Base-by-base conservation (phyloP, 2,329 filamentous ascomycete genomes). In the Aspergillus sp. region DNA sequence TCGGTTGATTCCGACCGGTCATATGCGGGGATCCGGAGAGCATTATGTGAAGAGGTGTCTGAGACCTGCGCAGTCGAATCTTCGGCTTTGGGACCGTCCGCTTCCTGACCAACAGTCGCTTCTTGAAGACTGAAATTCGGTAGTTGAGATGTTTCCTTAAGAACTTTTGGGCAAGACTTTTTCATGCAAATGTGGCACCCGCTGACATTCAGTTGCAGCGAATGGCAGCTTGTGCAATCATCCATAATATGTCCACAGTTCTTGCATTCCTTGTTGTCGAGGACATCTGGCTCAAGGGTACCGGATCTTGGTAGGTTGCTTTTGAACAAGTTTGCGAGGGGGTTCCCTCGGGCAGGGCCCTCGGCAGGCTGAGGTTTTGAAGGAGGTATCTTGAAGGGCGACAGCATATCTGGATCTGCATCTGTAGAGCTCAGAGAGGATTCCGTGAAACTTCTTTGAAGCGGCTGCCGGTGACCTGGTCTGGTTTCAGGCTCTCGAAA, bases 131-230 rank as follows among this genome's bases (percentile, higher is more conserved):
- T 6, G 6, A 12, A n/a, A 1, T n/a, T 42, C 36, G 16, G 14
- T n/a, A 42, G 16, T 6, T 42, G 14, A 2, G 14, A 14, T 16
- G 36, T 6, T n/a, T 42, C 14, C 36, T 7, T 2, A 7, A 16
- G 18, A 42, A 42, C 36, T 4, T 6, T n/a, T 22, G 42, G 50
- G 42, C 29, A 32, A 22, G 20, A n/a, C 11, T 12, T 39, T 1
- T 42, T 26, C 18, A 52, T 24, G 42, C 59, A 61, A 29, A 55
- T 11, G 36, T 61, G 59, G 18, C 59, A 61, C 36, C 22, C 31
- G 24, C 29, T 26, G 32, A n/a, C 12, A 4, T 31, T 24, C 5
- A n/a, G 26, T 18, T 53, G 32, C 24, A 46, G 11, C 7, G 39
- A 36, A 4, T 36, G 39, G 9, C 59, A 61, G 26, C 11, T 46